Base-by-base conservation (phyloP, 768 basidiomycete genomes). In the Amanita subjunquillea region DNA sequence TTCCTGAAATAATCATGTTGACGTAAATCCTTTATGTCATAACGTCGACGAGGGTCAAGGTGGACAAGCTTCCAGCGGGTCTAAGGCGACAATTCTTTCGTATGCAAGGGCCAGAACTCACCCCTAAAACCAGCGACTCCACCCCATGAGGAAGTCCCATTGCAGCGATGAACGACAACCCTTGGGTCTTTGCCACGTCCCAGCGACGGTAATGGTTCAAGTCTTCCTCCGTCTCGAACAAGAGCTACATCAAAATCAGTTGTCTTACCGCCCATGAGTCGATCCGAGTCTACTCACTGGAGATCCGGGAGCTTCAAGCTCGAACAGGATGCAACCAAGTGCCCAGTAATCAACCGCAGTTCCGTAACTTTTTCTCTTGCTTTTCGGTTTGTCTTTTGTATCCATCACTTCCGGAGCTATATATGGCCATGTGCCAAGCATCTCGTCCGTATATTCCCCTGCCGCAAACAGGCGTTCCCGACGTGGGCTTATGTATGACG, bases 371-470 rank as follows among this genome's bases (percentile, higher is more conserved):
- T 29, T 58, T 42, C 45, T 60, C 4, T 52, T 48, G 4, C 15
- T 0, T 0, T n/a, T 58, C 7, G 6, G 37, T 13, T 57, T 48
- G 2, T 50, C 50, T 43, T 58, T 51, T 34, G 66, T 70, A n/a
- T 46, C 57, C 43, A 69, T 51, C 53, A 74, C 58, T 52, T 75
- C 74, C 0, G 74, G 72, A 10, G 72, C 73, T 63, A 71, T 67
- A 51, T 69, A 74, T 6, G 63, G 53, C 34, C 50, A 58, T 2
- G 73, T 72, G 0, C 74, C 73, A 9, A 54, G 45, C 4, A 67
- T 55, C 0, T 70, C 63, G 38, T 48, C 38, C 1, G 63, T 25
- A 36, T 67, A 69, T 3, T 37, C 55, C 2, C 42, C 40, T 25
- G 22, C 39, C 9, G 45, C 50, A 27, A 51, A 17, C 3, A 69